Percentiles rank a stretch among this genome's conserved stretches.
Evolutionary conservation across 768 basidiomycete species (phyloP).

Genomic region (Naganishia friedmannii): DNA sequence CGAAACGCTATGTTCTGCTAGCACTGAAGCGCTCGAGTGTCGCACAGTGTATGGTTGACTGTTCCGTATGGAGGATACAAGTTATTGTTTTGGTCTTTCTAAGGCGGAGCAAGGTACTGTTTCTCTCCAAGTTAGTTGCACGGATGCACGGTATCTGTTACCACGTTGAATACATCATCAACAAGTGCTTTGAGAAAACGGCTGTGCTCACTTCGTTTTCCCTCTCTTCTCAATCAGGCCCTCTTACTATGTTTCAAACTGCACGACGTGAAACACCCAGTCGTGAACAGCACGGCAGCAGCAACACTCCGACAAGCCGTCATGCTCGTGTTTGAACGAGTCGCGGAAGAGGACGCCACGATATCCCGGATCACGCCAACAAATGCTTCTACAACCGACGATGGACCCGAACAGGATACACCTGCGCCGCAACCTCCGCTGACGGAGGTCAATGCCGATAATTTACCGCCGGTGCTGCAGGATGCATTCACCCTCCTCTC

Average conservation of each 20-base stretch:
- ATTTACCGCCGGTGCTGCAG: constrained; percentile 67
- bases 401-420: background rate
- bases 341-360: constrained; percentile 30
- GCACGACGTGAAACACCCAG: constrained; percentile 90
- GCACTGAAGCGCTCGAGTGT: too few species aligned
- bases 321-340: constrained; percentile 97
- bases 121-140: too few species aligned
- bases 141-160: too few species aligned
- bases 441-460: background rate
- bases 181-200: too few species aligned
- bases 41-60: too few species aligned
- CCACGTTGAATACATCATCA: too few species aligned
- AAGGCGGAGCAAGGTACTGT: too few species aligned
- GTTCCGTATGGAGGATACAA: too few species aligned
- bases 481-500: constrained; percentile 88
- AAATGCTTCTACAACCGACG: background rate
- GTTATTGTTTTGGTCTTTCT: too few species aligned
- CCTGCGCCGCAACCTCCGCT: background rate
- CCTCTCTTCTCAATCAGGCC: constrained; percentile 58
- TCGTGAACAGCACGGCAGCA: constrained; percentile 94
- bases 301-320: constrained; percentile 92
- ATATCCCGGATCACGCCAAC: constrained; percentile 1
- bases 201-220: too few species aligned
- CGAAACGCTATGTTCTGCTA: too few species aligned
- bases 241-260: constrained; percentile 90